Conservation (phyloP, 2,329 filamentous ascomycete genomes). For the Pyrenochaeta sp. region DNA sequence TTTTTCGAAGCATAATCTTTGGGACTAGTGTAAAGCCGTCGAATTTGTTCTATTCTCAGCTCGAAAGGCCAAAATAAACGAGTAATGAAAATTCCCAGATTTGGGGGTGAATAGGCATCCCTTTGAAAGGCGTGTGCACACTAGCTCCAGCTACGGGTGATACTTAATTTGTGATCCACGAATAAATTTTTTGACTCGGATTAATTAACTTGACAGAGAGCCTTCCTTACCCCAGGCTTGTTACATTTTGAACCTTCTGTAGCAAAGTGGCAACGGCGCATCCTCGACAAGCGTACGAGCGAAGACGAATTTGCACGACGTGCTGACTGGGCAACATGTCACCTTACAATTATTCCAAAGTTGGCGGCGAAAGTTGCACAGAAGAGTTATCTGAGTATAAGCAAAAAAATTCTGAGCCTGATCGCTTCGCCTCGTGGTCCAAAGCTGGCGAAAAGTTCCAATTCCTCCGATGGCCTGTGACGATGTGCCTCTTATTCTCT, state of each 20-base stretch:
- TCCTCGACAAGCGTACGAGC: no score
- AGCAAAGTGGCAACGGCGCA: no score
- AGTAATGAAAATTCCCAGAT: not conserved
- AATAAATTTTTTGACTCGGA: no score
- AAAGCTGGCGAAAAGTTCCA: not conserved
- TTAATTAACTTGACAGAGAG: not conserved
- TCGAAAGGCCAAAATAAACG: not conserved
- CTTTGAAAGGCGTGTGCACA: not conserved
- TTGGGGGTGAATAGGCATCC: not conserved
- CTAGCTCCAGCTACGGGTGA: not conserved
- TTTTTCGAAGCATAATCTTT: no score
- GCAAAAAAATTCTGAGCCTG: not conserved
- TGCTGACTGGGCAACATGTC: not conserved
- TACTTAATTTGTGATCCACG: no score
- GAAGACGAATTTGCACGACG: no score
- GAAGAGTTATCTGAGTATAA: slow-evolving; percentile 3
- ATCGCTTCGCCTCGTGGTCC: slow-evolving; percentile 2
- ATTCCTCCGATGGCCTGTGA: slow-evolving; percentile 17
- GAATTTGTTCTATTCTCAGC: no score
- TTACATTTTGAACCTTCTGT: not conserved
- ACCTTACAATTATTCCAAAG: slow-evolving; percentile 19
- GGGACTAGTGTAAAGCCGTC: no score
- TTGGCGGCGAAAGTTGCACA: slow-evolving; percentile 14
- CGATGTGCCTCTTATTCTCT: slow-evolving; percentile 12
- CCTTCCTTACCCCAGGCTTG: not conserved